phyloP scores from a whole-genome alignment of 176 grass and related monocot genomes.

The Metroxylon sagu region DNA sequence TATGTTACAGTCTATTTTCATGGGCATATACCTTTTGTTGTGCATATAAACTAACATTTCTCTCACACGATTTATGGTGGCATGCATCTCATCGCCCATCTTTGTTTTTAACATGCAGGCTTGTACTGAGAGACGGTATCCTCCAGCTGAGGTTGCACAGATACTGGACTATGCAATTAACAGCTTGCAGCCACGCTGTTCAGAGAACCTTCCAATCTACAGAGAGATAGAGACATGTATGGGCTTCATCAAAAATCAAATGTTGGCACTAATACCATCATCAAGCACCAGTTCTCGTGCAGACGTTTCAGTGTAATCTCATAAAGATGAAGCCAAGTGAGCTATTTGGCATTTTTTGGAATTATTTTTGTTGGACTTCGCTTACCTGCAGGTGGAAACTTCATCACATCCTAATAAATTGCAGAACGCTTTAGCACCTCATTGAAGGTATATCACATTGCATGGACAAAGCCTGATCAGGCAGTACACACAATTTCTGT shows the following conservation, averaged over 20 bases:
- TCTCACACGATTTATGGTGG: too few relatives aligned
- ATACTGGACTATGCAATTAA: constrained; percentile 38
- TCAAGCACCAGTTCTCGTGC: not conserved
- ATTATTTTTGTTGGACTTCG: too few relatives aligned
- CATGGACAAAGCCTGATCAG: too few relatives aligned
- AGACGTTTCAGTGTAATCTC: not conserved
- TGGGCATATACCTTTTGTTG: too few relatives aligned
- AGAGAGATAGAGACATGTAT: constrained; percentile 4
- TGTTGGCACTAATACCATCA: constrained; percentile 1
- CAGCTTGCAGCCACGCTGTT: constrained; percentile 41
- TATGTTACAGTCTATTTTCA: too few relatives aligned
- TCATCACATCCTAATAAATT: too few relatives aligned
- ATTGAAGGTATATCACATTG: too few relatives aligned
- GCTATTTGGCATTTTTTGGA: not conserved
- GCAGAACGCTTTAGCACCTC: too few relatives aligned
- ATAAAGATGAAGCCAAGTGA: not conserved
- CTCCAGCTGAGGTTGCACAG: constrained; percentile 24
- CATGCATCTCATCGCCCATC: too few relatives aligned
- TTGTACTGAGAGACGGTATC: constrained; percentile 28
- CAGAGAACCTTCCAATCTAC: constrained; percentile 27
- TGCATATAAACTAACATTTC: too few relatives aligned
- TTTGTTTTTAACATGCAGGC: constrained; percentile 20
- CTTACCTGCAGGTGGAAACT: too few relatives aligned
- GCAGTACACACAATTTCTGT: too few relatives aligned
- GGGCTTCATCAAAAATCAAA: constrained; percentile 9